A percentile compares a stretch with the other conserved stretches of the same genome.
Conservation (phyloP, 225 moss, liverwort and hornwort species). For the Pleurozium schreberi region DNA sequence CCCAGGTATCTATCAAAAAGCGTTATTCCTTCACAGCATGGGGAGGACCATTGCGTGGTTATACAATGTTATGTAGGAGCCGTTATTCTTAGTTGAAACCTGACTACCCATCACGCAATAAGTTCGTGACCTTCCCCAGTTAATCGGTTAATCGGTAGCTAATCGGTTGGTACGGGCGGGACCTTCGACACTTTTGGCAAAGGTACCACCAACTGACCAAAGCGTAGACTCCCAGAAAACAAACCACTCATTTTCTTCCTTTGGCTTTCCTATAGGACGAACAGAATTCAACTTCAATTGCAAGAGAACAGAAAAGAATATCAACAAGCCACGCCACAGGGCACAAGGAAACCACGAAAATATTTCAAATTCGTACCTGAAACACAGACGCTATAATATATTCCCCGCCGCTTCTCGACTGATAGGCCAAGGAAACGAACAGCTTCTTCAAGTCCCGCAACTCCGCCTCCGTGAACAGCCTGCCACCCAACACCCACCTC, state of each 20-base stretch:
- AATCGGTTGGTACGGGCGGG: neutral
- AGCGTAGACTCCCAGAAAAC: neutral
- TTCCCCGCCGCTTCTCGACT: constrained; percentile 65
- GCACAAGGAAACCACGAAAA: neutral
- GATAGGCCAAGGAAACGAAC: constrained; percentile 60
- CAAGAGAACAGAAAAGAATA: neutral
- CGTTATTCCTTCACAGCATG: too few relatives aligned
- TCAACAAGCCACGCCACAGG: neutral
- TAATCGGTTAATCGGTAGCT: neutral
- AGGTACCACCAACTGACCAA: neutral
- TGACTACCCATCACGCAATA: neutral
- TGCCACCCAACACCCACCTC: constrained; percentile 6
- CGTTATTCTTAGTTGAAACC: neutral
- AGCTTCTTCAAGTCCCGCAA: constrained; percentile 60
- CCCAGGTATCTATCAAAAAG: too few relatives aligned
- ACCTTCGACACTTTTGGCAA: neutral
- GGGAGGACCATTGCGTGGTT: too few relatives aligned
- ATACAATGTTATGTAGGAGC: too few relatives aligned
- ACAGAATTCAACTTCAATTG: neutral
- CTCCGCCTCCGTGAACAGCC: constrained; percentile 57
- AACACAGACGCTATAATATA: constrained; percentile 78
- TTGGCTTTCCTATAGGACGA: too few relatives aligned
- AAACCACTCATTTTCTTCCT: neutral
- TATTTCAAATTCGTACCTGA: constrained; percentile 28
- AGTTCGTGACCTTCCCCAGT: neutral